phyloP scores from a whole-genome alignment of 2,329 filamentous ascomycete species.

The Magnaporthiopsis incrustans region DNA sequence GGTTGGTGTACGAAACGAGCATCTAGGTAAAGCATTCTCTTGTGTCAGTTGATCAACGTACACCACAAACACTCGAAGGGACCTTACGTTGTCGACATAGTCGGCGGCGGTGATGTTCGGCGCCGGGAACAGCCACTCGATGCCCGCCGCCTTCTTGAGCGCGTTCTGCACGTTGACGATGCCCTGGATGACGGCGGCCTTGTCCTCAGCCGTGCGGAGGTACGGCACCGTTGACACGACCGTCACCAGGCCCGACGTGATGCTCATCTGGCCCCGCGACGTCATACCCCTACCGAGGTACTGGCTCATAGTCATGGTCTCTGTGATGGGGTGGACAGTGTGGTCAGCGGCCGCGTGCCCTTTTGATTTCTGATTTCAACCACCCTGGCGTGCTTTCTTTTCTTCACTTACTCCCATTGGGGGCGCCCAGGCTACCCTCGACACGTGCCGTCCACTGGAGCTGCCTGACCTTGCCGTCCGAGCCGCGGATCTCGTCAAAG shows the following conservation, averaged over 20 bases:
- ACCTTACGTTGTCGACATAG: slow-evolving; percentile 43
- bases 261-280: slow-evolving; percentile 54
- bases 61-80: background rate
- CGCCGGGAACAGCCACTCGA: slow-evolving; percentile 49
- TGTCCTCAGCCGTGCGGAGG: slow-evolving; percentile 49
- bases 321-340: slow-evolving; percentile 8
- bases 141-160: slow-evolving; percentile 42
- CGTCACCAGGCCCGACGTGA: slow-evolving; percentile 49
- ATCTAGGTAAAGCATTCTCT: slow-evolving; percentile 28
- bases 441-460: slow-evolving; percentile 62
- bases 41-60: slow-evolving; percentile 11
- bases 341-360: background rate
- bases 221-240: slow-evolving; percentile 52
- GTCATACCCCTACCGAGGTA: slow-evolving; percentile 58
- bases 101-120: slow-evolving; percentile 42
- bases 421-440: slow-evolving; percentile 31
- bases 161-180: slow-evolving; percentile 52
- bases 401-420: slow-evolving; percentile 4
- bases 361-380: background rate
- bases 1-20: slow-evolving; percentile 25
- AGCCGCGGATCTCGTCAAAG: slow-evolving; percentile 49
- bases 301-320: slow-evolving; percentile 43
- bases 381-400: background rate
- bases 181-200: slow-evolving; percentile 54
- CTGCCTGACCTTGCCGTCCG: slow-evolving; percentile 53